Percentiles rank a stretch among this genome's conserved stretches.
phyloP scores from a whole-genome alignment of 1,284 basidiomycete species.

The Uromyces viciae-fabae region DNA sequence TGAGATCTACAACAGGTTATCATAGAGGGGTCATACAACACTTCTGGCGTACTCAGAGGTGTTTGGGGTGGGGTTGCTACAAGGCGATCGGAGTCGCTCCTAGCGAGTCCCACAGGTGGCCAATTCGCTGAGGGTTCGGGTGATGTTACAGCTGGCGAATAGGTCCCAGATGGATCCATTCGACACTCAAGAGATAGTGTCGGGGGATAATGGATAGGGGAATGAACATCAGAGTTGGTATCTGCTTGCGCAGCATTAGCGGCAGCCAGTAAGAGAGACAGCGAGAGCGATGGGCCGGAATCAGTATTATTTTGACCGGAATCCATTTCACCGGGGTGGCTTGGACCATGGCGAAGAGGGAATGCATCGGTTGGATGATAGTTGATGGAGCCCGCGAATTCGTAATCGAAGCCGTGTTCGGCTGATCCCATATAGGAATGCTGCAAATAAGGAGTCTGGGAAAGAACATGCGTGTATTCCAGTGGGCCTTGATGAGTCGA shows the following conservation, averaged over 20 bases:
- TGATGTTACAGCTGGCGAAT: slow-evolving; percentile 4
- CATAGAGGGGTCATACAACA: slow-evolving; percentile 8
- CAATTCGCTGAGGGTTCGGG: not conserved
- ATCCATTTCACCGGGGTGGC: slow-evolving; percentile 1
- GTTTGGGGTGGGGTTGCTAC: slow-evolving; percentile 17
- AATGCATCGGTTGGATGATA: not conserved
- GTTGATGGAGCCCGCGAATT: not conserved
- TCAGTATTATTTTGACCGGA: not conserved
- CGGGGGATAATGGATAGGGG: not conserved
- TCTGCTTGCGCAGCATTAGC: slow-evolving; percentile 19
- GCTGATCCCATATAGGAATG: not conserved
- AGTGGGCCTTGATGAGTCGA: slow-evolving; percentile 6
- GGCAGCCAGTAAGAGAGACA: slow-evolving; percentile 25
- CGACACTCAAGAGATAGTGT: not conserved
- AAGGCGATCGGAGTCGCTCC: slow-evolving; percentile 10
- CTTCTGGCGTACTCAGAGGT: slow-evolving; percentile 18
- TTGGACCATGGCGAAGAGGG: not conserved
- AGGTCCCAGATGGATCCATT: not conserved
- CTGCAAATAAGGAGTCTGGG: slow-evolving; percentile 3
- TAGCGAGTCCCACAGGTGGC: slow-evolving; percentile 4
- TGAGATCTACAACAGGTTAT: slow-evolving; percentile 1
- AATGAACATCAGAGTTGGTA: not conserved
- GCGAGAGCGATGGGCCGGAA: not conserved
- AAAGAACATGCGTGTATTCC: not conserved
- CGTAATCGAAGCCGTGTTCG: slow-evolving; percentile 10